Conservation (phyloP, 306 rosid species). For the Inga leiocalycina region DNA sequence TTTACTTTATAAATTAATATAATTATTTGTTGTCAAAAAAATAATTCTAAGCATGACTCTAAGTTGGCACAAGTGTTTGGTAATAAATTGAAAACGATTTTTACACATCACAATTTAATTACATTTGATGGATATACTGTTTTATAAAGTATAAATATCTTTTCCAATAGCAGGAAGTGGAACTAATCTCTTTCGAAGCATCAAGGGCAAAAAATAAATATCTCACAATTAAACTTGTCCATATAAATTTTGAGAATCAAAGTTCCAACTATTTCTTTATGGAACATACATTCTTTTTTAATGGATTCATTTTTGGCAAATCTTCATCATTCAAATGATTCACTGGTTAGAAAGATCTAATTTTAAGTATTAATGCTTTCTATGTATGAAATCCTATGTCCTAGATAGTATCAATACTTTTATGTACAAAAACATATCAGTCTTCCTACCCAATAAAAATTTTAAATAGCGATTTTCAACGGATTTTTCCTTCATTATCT, state of each 20-base stretch:
- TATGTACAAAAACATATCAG: too few relatives aligned
- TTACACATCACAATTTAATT: background rate
- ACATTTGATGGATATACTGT: background rate
- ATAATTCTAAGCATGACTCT: background rate
- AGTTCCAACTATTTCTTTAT: background rate
- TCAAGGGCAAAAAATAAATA: too few relatives aligned
- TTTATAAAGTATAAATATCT: background rate
- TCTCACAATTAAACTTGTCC: background rate
- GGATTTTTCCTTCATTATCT: too few relatives aligned
- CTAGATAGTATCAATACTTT: too few relatives aligned
- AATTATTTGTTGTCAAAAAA: background rate
- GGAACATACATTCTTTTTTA: background rate
- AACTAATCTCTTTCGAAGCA: background rate
- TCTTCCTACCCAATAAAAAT: too few relatives aligned
- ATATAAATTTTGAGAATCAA: background rate
- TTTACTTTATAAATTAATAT: background rate
- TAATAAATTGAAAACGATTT: background rate
- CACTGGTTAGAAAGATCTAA: too few relatives aligned
- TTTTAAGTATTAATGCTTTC: too few relatives aligned
- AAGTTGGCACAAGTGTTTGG: background rate
- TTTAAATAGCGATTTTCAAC: too few relatives aligned
- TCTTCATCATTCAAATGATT: too few relatives aligned
- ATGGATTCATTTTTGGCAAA: background rate
- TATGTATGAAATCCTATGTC: too few relatives aligned
- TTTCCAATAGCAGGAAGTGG: too few relatives aligned